Evolutionary conservation across 1,139 yeast genomes (phyloP).

Genomic region (Meyerozyma carpophila): DNA sequence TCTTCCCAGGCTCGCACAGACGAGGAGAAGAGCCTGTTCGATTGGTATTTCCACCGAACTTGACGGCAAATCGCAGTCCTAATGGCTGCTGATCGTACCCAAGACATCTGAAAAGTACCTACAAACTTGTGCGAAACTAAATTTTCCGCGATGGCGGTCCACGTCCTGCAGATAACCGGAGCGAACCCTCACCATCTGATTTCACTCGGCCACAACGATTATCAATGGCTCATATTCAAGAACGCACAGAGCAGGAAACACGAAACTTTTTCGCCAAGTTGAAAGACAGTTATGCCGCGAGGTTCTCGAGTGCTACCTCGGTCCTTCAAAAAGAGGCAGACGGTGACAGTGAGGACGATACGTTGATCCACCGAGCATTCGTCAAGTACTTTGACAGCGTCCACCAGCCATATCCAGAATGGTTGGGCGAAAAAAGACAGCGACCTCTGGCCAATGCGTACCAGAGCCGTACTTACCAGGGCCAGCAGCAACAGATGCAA

Average conservation of each 20-base stretch:
- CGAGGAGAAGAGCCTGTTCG: neutral
- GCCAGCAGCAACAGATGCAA: slow-evolving; percentile 6
- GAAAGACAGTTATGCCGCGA: slow-evolving; percentile 30
- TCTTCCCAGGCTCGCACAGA: neutral
- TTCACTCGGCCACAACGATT: neutral
- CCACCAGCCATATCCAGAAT: slow-evolving; percentile 37
- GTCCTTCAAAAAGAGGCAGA: slow-evolving; percentile 30
- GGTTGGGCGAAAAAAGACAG: slow-evolving; percentile 32
- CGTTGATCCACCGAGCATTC: slow-evolving; percentile 42
- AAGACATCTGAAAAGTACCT: neutral
- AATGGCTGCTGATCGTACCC: neutral
- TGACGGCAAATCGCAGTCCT: neutral
- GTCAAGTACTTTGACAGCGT: slow-evolving; percentile 33
- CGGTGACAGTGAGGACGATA: slow-evolving; percentile 34
- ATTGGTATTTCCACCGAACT: neutral
- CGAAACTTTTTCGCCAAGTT: slow-evolving; percentile 29
- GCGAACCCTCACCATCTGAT: neutral
- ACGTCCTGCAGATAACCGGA: neutral
- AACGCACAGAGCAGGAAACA: slow-evolving; percentile 1
- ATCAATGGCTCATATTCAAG: neutral
- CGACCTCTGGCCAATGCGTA: slow-evolving; percentile 1
- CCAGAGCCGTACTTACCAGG: slow-evolving; percentile 4
- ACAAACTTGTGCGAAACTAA: neutral
- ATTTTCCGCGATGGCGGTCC: neutral
- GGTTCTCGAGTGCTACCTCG: slow-evolving; percentile 26